These are phyloP conservation scores for Lipomyces mesembrius DNA, from an alignment of 805 yeast species.

Conservation along the genomic window DNA sequence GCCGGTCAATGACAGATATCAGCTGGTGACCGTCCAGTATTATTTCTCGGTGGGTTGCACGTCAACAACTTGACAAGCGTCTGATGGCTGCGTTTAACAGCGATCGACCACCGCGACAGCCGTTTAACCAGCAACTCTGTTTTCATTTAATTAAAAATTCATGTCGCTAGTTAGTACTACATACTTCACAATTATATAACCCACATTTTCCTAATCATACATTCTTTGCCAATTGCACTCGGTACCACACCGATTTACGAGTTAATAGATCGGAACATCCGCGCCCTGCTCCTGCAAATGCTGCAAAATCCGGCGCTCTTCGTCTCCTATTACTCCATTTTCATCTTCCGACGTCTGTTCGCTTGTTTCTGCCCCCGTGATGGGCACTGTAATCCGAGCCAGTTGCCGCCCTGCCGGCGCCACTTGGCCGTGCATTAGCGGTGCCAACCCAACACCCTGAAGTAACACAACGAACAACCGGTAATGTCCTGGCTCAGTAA, in stretches of 20 bases:
- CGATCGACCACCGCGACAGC: too few species aligned
- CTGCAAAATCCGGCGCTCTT: not conserved
- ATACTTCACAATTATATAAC: not conserved
- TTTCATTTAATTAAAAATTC: not conserved
- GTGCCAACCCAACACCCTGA: constrained; percentile 8
- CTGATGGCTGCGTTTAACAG: too few species aligned
- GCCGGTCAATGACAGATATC: not conserved
- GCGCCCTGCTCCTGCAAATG: constrained; percentile 7
- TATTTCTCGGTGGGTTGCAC: too few species aligned
- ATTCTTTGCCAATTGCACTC: not conserved
- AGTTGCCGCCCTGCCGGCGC: constrained; percentile 6
- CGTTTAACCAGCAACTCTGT: not conserved
- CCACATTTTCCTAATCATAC: not conserved
- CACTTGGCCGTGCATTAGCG: not conserved
- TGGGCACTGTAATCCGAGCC: not conserved
- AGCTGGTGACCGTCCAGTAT: too few species aligned
- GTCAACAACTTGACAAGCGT: too few species aligned
- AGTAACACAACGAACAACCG: not conserved
- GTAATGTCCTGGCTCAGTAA: constrained; percentile 1
- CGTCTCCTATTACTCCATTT: not conserved
- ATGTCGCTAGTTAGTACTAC: too few species aligned
- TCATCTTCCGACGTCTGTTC: not conserved
- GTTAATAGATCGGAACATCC: not conserved
- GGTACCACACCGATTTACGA: too few species aligned
- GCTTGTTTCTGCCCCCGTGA: not conserved